These are phyloP conservation scores for Colletotrichum sp. DNA, from an alignment of 2,329 filamentous ascomycete species.

Conservation along the genomic window DNA sequence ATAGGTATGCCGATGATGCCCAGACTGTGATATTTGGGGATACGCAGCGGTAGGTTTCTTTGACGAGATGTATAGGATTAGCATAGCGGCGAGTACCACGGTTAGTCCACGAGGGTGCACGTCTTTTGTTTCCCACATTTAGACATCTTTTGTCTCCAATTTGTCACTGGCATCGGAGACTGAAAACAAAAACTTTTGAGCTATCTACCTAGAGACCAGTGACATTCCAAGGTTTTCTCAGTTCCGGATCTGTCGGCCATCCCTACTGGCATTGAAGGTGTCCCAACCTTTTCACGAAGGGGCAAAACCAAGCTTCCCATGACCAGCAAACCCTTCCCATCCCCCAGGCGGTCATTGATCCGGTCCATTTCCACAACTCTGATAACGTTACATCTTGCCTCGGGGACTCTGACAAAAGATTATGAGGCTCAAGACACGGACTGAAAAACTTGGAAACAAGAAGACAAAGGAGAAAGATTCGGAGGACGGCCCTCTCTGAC, in stretches of 20 bases:
- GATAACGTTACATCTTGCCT: background rate
- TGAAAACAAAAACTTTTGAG: background rate
- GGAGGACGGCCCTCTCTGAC: background rate
- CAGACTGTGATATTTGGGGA: background rate
- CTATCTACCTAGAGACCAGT: background rate
- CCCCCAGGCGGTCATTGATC: background rate
- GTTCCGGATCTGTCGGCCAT: background rate
- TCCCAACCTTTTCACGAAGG: background rate
- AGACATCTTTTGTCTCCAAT: background rate
- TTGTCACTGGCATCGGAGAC: background rate
- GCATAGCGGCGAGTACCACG: background rate
- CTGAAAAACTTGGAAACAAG: background rate
- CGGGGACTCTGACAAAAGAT: background rate
- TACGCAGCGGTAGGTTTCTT: background rate
- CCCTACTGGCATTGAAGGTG: background rate
- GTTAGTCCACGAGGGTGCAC: background rate
- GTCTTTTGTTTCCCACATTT: background rate
- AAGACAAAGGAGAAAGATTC: background rate
- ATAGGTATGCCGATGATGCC: background rate
- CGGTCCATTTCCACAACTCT: background rate
- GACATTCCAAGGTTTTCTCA: background rate
- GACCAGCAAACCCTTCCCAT: background rate
- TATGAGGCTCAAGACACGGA: background rate
- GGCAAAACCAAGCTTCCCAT: background rate
- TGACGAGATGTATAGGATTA: background rate